Conservation (phyloP, 768 basidiomycete species). For the Paxillus ammoniavirescens region DNA sequence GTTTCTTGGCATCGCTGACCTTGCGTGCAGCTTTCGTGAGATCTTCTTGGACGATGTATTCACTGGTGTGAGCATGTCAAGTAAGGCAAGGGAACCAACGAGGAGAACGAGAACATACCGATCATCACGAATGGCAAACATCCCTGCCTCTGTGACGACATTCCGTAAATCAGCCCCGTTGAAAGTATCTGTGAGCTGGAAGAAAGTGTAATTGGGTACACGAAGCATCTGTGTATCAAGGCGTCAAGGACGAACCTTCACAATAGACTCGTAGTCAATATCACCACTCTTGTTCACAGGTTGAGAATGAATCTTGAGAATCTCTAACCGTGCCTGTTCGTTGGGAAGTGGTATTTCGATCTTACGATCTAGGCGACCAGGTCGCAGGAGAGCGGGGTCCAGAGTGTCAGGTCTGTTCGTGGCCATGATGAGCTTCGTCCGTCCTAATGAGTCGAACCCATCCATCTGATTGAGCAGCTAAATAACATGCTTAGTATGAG, state of each 20-base stretch:
- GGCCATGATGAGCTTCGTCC: slow-evolving; percentile 99
- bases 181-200: slow-evolving; percentile 82
- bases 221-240: background rate
- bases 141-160: slow-evolving; percentile 92
- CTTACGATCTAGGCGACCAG: slow-evolving; percentile 94
- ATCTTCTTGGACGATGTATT: slow-evolving; percentile 93
- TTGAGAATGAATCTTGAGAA: slow-evolving; percentile 94
- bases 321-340: slow-evolving; percentile 93
- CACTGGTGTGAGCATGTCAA: slow-evolving; percentile 40
- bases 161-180: slow-evolving; percentile 97
- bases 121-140: slow-evolving; percentile 98
- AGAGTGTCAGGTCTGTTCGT: slow-evolving; percentile 98
- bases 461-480: slow-evolving; percentile 99
- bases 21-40: slow-evolving; percentile 95
- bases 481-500: background rate
- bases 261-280: slow-evolving; percentile 97
- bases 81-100: slow-evolving; percentile 1
- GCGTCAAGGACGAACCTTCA: slow-evolving; percentile 59
- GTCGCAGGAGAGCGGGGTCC: slow-evolving; percentile 94
- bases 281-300: slow-evolving; percentile 95
- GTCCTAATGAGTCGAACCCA: slow-evolving; percentile 95
- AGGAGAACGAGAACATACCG: slow-evolving; percentile 45
- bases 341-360: slow-evolving; percentile 98
- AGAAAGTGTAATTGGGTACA: slow-evolving; percentile 6
- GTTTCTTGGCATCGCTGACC: slow-evolving; percentile 95